Evolutionary conservation across 352 stramenopile species (phyloP), one percentile per base, ranked within the genome.

Genomic region (Halophytophthora batemanensis): DNA sequence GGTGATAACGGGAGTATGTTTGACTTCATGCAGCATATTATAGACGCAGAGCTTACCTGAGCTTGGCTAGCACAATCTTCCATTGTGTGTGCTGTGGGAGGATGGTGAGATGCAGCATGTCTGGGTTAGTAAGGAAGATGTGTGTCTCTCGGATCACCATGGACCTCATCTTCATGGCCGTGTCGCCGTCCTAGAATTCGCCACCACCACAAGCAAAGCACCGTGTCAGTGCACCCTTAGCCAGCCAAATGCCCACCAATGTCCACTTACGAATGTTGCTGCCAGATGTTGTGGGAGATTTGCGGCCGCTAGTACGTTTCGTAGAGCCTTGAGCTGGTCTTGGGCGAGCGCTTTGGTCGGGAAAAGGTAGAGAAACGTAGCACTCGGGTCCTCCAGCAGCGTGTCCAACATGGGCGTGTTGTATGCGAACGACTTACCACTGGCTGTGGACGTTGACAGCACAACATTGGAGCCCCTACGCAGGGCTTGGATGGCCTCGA

Each of bases 321-420:
- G 69, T 18, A 98, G 60, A 42, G 95, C 94, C 39, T 92, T 89
- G 12, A 98, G 71, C 67, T 99, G 97, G 78, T 99, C 97, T 66
- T 99, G 96, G 0, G 97, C 97, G 8, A 99, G 71, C 23, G 96
- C 96, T 67, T 99, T 99, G 13, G 97, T 99, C 0, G 97, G 97
- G 57, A 99, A 99, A 5, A 99, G 53, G 37, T 98, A 96, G 38
- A 99, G 66, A 79, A 76, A 94, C 47, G 68, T 91, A 31, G 86
- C 71, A 8, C 61, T 23, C 2, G 66, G 45, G n/a, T 79, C 79
- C 36, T 70, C 48, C 1, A 92, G 53, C 29, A 89, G 74, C 61
- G 54, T 74, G 58, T 85, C 57, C 19, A 98, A 62, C 55, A 98
- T 96, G 11, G 96, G 96, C 6, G 99, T 59, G 52, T 96, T 93